These are phyloP conservation scores for Parasitella parasitica DNA, from an alignment of 371 early-diverging fungal genomes.

Conservation along the genomic window DNA sequence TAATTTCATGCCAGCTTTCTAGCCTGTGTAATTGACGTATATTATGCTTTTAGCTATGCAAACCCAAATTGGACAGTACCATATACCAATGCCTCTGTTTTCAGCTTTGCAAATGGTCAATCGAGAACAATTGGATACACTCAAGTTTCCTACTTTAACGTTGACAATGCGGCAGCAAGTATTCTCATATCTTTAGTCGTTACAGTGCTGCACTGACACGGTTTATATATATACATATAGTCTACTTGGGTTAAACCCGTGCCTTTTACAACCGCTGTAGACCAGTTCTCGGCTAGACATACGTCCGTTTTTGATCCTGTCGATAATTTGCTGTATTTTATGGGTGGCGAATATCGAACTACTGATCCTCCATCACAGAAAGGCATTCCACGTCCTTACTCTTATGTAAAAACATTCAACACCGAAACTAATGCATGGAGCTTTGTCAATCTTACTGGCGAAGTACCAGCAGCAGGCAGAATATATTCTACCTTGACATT, in stretches of 20 bases:
- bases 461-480: neutral
- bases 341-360: neutral
- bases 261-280: neutral
- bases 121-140: slow-evolving; percentile 4
- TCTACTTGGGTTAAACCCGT: neutral
- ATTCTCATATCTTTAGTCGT: no score
- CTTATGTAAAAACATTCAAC: neutral
- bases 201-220: no score
- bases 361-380: neutral
- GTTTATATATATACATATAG: neutral
- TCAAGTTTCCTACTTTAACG: neutral
- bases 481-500: neutral
- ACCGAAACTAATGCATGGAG: neutral
- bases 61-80: neutral
- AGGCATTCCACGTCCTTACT: neutral
- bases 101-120: neutral
- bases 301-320: neutral
- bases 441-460: neutral
- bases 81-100: neutral
- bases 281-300: neutral
- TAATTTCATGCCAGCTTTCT: neutral
- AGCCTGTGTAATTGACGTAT: no score
- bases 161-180: neutral
- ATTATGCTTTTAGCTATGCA: neutral
- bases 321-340: neutral